phyloP scores from a whole-genome alignment of 2,329 filamentous ascomycete species.

The Cercospora sp. region DNA sequence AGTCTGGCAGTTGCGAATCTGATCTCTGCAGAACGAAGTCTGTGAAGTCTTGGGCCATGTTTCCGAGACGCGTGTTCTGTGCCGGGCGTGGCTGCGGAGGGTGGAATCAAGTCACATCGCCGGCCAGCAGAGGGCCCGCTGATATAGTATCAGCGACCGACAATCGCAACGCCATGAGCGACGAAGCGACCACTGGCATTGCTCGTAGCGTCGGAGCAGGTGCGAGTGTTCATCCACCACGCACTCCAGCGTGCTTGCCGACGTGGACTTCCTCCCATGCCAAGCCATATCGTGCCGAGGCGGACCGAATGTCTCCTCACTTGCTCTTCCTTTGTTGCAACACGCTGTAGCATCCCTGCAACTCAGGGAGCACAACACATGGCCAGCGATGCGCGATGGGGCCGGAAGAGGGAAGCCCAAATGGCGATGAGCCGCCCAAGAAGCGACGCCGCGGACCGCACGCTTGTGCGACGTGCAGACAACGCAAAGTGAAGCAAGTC shows the following conservation, averaged over 20 bases:
- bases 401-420: conserved; percentile 5
- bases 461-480: conserved; percentile 15
- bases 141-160: neutral
- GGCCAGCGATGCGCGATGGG: neutral
- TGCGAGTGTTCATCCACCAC: neutral
- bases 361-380: neutral
- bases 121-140: neutral
- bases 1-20: conserved; percentile 11
- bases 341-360: neutral
- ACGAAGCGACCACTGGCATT: neutral
- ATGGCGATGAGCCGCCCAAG: conserved; percentile 14
- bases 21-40: neutral
- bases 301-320: conserved; percentile 1
- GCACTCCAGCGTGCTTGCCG: neutral
- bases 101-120: neutral
- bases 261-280: neutral
- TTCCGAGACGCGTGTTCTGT: neutral
- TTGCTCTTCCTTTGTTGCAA: neutral
- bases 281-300: neutral
- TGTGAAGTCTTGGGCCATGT: neutral
- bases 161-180: neutral
- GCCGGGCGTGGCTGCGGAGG: neutral
- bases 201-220: neutral
- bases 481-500: conserved; percentile 16
- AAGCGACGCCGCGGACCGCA: conserved; percentile 19